Evolutionary conservation across 1,284 basidiomycete species (phyloP).

Genomic region (Rhodotorula sp.): DNA sequence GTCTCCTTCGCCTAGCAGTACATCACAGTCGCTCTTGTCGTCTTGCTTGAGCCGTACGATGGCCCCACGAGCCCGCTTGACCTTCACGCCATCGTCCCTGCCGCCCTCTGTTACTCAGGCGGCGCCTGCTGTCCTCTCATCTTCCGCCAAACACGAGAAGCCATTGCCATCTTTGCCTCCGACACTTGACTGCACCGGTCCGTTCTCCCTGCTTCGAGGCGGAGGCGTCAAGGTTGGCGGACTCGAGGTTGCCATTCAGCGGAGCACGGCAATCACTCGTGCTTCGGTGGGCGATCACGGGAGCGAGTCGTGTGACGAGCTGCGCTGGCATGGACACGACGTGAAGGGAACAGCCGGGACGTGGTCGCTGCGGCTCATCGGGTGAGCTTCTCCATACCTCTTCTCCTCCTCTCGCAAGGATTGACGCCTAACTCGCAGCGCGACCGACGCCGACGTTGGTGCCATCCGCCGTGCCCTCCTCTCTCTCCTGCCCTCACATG

Average conservation of each 20-base stretch:
- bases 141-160: not conserved
- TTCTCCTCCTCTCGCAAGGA: too few species aligned
- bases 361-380: not conserved
- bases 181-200: not conserved
- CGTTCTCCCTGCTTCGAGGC: not conserved
- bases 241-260: not conserved
- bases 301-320: not conserved
- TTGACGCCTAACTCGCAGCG: not conserved
- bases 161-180: not conserved
- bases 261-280: not conserved
- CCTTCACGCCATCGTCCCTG: not conserved
- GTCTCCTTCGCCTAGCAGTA: not conserved
- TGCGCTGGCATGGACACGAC: not conserved
- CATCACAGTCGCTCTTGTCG: too few species aligned
- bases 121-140: too few species aligned
- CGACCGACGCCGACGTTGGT: constrained; percentile 5
- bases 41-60: not conserved
- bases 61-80: constrained; percentile 6
- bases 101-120: not conserved
- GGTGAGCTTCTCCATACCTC: not conserved
- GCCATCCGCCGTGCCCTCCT: constrained; percentile 11
- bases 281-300: not conserved
- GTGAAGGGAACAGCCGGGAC: not conserved
- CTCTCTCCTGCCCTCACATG: not conserved
- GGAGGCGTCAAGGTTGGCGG: constrained; percentile 5